Base-by-base conservation (phyloP, 768 basidiomycete genomes). In the Asterophora parasitica region DNA sequence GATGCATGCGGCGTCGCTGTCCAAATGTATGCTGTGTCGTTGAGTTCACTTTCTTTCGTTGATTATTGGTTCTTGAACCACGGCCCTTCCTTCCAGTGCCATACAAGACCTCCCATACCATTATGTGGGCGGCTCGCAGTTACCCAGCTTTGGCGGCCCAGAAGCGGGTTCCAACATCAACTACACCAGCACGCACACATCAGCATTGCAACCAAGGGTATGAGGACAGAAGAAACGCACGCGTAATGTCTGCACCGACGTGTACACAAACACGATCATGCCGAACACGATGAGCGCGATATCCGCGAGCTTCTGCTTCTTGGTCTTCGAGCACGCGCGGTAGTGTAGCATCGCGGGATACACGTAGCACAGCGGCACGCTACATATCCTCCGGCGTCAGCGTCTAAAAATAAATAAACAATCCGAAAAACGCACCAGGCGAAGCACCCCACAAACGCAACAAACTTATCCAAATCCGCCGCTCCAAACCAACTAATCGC, bases 331-430 rank as follows among this genome's bases (percentile, higher is more conserved):
- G 56, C 83, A 83, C n/a, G 86, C 87, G 66, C 79, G 87, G 69
- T 91, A 88, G 62, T 95, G 93, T 51, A 96, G 66, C 85, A 96
- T 83, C 4, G 93, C 84, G 4, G 93, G 95, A 60, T 96, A 97
- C 40, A 94, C 82, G 62, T 90, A 94, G 65, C 92, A 95, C 51
- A 98, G 70, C 7, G 95, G 95, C 7, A 96, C 85, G 58, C 93
- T 95, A 40, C n/a, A n/a, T n/a, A n/a, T n/a, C 41, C 7, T 48
- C 12, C 12, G 30, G 30, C 12, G 30, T 31, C 12, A 12, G 12
- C 9, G 11, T 40, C 8, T 20, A 35, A 20, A 13, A n/a, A 3
- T 8, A 26, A 15, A n/a, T n/a, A n/a, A n/a, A n/a, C n/a, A n/a
- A n/a, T n/a, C n/a, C n/a, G n/a, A n/a, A n/a, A n/a, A n/a, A 63